Conservation (phyloP, 2,329 filamentous ascomycete genomes). For the Bretziella fagacearum region DNA sequence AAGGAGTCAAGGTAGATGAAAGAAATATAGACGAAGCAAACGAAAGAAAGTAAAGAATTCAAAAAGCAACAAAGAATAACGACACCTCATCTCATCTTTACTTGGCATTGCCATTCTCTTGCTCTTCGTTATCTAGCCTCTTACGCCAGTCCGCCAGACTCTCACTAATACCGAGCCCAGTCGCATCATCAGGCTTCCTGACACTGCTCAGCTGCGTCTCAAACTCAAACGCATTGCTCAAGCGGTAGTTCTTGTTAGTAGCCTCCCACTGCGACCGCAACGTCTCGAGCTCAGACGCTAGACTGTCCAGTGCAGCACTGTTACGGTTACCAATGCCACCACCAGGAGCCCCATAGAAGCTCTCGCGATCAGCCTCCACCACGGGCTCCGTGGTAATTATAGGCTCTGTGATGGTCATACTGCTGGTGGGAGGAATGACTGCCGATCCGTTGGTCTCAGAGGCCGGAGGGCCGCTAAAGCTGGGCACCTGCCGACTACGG, state of each 20-base stretch:
- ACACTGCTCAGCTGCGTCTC: conserved; percentile 30
- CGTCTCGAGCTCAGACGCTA: conserved; percentile 83
- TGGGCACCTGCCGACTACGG: conserved; percentile 42
- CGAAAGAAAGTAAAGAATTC: conserved; percentile 4
- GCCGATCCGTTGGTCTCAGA: conserved; percentile 25
- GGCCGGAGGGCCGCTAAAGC: conserved; percentile 17
- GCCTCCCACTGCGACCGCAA: conserved; percentile 87
- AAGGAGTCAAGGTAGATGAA: conserved; percentile 15
- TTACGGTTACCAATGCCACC: conserved; percentile 35
- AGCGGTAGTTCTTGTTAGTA: conserved; percentile 84
- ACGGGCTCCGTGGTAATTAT: conserved; percentile 9
- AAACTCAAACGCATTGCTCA: conserved; percentile 81
- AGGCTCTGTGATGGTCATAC: conserved; percentile 1
- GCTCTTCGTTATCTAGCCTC: conserved; percentile 43
- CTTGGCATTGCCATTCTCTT: conserved; percentile 18
- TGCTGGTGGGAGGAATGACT: conserved; percentile 13
- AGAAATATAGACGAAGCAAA: conserved; percentile 13
- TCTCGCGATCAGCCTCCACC: conserved; percentile 38
- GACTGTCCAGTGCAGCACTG: conserved; percentile 63
- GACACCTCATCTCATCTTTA: neutral
- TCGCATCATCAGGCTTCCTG: conserved; percentile 30
- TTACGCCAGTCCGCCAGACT: conserved; percentile 68
- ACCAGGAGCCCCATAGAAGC: conserved; percentile 43
- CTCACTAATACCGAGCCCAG: conserved; percentile 40
- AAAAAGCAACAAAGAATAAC: neutral